Conservation (phyloP, 2,329 filamentous ascomycete species). For the Orbilia ellipsospora region DNA sequence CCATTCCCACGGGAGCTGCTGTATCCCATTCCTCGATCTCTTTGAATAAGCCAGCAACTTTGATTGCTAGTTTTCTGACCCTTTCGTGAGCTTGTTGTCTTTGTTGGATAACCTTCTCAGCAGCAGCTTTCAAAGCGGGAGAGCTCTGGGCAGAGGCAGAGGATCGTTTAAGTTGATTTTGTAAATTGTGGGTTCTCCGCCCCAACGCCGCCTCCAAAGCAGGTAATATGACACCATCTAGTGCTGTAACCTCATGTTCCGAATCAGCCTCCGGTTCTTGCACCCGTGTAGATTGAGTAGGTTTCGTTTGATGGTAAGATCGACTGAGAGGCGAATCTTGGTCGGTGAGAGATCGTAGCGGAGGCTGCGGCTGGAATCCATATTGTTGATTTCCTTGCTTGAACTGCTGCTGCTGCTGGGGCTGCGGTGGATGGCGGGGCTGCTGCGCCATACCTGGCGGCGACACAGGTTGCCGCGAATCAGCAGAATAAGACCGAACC, state of each 20-base stretch:
- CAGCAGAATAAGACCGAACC: conserved; percentile 50
- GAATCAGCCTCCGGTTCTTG: conserved; percentile 26
- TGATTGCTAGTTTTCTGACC: conserved; percentile 81
- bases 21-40: conserved; percentile 92
- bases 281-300: conserved; percentile 26
- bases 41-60: conserved; percentile 82
- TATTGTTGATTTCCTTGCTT: conserved; percentile 47
- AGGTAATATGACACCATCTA: conserved; percentile 91
- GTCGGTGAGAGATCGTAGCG: conserved; percentile 41
- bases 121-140: conserved; percentile 56
- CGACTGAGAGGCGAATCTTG: conserved; percentile 47
- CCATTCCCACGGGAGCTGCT: conserved; percentile 90
- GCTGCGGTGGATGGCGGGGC: conserved; percentile 27
- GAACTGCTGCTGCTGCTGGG: conserved; percentile 40
- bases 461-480: conserved; percentile 40
- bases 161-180: conserved; percentile 61
- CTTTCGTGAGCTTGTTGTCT: conserved; percentile 84
- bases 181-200: conserved; percentile 73
- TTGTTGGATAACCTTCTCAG: conserved; percentile 68
- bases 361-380: conserved; percentile 49
- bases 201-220: conserved; percentile 91
- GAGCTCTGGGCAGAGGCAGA: conserved; percentile 52
- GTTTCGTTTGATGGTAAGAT: conserved; percentile 49
- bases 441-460: conserved; percentile 47
- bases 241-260: conserved; percentile 79